Percentiles rank a stretch among this genome's conserved stretches.
These are phyloP conservation scores for Hordeum pubiflorum DNA, from an alignment of 202 grass and related monocot species.

Conservation along the genomic window DNA sequence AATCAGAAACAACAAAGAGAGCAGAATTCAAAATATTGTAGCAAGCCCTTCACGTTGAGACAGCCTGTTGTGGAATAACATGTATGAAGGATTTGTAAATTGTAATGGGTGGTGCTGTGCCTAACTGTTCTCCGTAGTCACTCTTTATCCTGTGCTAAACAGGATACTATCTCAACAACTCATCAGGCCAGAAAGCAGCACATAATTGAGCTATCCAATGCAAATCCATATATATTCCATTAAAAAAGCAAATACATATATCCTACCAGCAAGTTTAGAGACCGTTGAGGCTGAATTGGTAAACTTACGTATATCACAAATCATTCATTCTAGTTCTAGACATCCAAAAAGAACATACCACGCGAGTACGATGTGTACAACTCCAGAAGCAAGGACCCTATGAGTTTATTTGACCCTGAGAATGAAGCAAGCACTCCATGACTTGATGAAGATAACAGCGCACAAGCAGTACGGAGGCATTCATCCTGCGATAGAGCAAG, in stretches of 20 bases:
- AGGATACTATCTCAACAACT: not conserved
- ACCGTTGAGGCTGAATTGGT: not conserved
- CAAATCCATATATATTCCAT: not conserved
- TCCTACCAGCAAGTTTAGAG: not conserved
- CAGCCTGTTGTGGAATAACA: not conserved
- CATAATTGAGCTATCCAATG: not conserved
- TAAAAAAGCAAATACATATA: not conserved
- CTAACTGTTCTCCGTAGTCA: not conserved
- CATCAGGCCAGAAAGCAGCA: not conserved
- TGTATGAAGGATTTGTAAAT: not conserved
- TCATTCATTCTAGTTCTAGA: slow-evolving; percentile 2
- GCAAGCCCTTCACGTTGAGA: not conserved
- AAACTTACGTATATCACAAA: not conserved
- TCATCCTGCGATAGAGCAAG: slow-evolving; percentile 40
- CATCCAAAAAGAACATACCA: slow-evolving; percentile 35
- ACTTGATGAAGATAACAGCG: slow-evolving; percentile 57
- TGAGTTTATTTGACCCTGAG: slow-evolving; percentile 41
- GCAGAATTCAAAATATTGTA: not conserved
- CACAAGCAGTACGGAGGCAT: slow-evolving; percentile 35
- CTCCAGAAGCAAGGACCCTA: slow-evolving; percentile 65
- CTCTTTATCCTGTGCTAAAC: not conserved
- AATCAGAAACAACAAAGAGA: not conserved
- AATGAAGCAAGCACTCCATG: slow-evolving; percentile 64
- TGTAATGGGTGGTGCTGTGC: not conserved
- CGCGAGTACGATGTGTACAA: slow-evolving; percentile 35